Percentiles rank a stretch among this genome's conserved stretches.
These are phyloP conservation scores for Clarkia xantiana DNA, from an alignment of 345 rosid genomes.

Conservation along the genomic window DNA sequence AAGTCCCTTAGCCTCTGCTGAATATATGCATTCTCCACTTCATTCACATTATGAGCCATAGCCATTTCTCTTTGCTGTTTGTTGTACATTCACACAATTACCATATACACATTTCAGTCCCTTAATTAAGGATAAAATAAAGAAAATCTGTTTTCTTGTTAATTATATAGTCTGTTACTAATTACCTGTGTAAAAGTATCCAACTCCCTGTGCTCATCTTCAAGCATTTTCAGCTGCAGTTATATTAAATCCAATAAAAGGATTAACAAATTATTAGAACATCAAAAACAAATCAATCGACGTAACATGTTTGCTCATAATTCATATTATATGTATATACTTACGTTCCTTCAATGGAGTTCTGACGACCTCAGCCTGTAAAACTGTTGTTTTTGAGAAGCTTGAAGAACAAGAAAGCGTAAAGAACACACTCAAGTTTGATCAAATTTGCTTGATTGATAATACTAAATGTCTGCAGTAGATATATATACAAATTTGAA, in stretches of 20 bases:
- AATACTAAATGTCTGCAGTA: too few relatives aligned
- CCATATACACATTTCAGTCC: too few relatives aligned
- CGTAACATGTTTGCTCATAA: neutral
- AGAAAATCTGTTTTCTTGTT: too few relatives aligned
- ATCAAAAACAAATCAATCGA: neutral
- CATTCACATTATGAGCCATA: conserved; percentile 26
- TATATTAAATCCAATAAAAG: neutral
- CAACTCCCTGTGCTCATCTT: conserved; percentile 3
- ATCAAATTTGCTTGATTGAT: too few relatives aligned
- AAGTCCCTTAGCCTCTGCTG: conserved; percentile 15
- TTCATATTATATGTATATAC: conserved; percentile 6
- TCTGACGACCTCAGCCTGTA: conserved; percentile 25
- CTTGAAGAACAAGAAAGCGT: too few relatives aligned
- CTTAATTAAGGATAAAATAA: too few relatives aligned
- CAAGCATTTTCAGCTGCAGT: conserved; percentile 4
- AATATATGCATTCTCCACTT: conserved; percentile 15
- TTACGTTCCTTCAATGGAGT: conserved; percentile 31
- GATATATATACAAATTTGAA: too few relatives aligned
- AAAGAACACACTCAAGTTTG: too few relatives aligned
- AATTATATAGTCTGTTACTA: neutral
- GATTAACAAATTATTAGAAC: neutral
- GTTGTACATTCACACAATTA: conserved; percentile 25
- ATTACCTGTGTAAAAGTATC: neutral
- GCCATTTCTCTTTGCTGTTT: conserved; percentile 43
- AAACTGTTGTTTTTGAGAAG: too few relatives aligned